A percentile compares a stretch with the other conserved stretches of the same genome.
These are phyloP conservation scores for Saccharomyces hybrid DNA, from an alignment of 1,139 yeast species.

Conservation along the genomic window DNA sequence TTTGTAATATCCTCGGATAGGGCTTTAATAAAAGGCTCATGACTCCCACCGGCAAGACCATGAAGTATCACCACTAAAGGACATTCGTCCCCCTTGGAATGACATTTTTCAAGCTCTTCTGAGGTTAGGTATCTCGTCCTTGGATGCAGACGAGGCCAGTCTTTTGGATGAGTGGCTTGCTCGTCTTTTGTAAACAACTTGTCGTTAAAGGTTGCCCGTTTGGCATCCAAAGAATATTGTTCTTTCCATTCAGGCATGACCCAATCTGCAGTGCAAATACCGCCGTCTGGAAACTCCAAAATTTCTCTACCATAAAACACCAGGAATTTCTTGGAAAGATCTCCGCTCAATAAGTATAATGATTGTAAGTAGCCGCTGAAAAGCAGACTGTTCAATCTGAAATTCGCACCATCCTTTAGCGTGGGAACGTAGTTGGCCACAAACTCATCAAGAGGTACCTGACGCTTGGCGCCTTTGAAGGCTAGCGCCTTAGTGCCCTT, in stretches of 20 bases:
- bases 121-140: conserved; percentile 61
- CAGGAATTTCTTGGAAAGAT: conserved; percentile 42
- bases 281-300: conserved; percentile 49
- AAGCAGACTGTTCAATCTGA: conserved; percentile 51
- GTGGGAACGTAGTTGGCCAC: conserved; percentile 37
- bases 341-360: conserved; percentile 48
- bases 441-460: conserved; percentile 31
- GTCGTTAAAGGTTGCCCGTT: conserved; percentile 20
- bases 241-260: conserved; percentile 36
- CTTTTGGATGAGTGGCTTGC: conserved; percentile 49
- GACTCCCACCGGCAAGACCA: conserved; percentile 86
- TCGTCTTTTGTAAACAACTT: conserved; percentile 43
- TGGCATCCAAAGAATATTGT: conserved; percentile 31
- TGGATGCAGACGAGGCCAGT: conserved; percentile 64
- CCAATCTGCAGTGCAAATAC: conserved; percentile 68
- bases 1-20: conserved; percentile 29
- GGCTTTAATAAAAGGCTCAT: conserved; percentile 73
- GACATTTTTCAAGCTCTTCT: conserved; percentile 36
- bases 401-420: conserved; percentile 36
- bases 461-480: conserved; percentile 23
- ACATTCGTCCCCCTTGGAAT: conserved; percentile 31
- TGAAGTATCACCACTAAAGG: conserved; percentile 67
- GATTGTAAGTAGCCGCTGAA: conserved; percentile 73
- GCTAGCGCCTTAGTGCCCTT: conserved; percentile 35
- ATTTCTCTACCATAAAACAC: conserved; percentile 70